Evolutionary conservation across 1,284 basidiomycete genomes (phyloP).

Genomic region (Tilletia caries): DNA sequence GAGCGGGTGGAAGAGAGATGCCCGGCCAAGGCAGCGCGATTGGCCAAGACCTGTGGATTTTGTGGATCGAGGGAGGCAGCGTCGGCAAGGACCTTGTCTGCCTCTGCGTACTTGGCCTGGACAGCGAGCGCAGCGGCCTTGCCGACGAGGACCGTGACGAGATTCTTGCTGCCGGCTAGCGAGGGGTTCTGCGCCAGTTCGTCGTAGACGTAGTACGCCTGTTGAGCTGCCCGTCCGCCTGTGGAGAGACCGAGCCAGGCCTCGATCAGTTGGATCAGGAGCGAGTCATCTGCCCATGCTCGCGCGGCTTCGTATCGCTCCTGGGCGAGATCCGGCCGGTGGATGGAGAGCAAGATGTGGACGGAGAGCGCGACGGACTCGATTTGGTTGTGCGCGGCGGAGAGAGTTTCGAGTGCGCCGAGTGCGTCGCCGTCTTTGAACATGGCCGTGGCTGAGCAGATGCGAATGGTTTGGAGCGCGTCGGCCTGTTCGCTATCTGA

Average conservation of each 20-base stretch:
- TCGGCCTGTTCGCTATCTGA: constrained; percentile 29
- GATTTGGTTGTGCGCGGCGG: constrained; percentile 40
- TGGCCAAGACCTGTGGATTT: constrained; percentile 32
- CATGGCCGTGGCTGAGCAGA: constrained; percentile 41
- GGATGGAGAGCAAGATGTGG: constrained; percentile 49
- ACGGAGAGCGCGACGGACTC: constrained; percentile 49
- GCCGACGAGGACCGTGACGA: constrained; percentile 35
- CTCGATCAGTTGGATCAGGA: constrained; percentile 51
- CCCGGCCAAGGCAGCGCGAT: constrained; percentile 26
- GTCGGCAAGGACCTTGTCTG: constrained; percentile 31
- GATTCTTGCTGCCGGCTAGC: constrained; percentile 26
- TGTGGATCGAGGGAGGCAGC: constrained; percentile 24
- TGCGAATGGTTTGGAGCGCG: constrained; percentile 23
- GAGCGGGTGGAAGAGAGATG: constrained; percentile 14
- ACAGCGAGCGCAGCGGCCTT: constrained; percentile 45
- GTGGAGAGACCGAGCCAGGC: constrained; percentile 47
- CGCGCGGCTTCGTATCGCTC: constrained; percentile 46
- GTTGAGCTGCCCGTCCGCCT: constrained; percentile 47
- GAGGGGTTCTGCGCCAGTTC: constrained; percentile 47
- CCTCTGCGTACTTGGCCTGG: constrained; percentile 27
- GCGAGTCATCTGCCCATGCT: constrained; percentile 47
- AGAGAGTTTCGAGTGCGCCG: constrained; percentile 43
- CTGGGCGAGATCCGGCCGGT: constrained; percentile 48
- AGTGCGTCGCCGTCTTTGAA: constrained; percentile 39
- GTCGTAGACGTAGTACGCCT: constrained; percentile 53